Evolutionary conservation across 108 stramenopile genomes (phyloP).

Genomic region (Seminavis robusta): DNA sequence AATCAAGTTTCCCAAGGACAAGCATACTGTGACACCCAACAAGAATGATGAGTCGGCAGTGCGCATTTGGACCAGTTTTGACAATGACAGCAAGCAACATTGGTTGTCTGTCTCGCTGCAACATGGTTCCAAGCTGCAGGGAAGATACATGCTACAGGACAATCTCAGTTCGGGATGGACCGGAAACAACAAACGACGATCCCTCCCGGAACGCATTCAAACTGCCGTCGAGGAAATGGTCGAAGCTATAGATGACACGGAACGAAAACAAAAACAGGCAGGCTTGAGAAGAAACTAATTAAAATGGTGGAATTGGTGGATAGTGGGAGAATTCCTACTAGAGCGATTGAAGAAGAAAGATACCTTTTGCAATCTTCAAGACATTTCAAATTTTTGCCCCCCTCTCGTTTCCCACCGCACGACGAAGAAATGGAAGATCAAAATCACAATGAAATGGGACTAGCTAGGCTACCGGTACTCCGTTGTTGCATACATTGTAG

Average conservation of each 20-base stretch:
- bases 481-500: no score
- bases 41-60: not conserved
- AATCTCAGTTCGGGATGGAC: slow-evolving; percentile 69
- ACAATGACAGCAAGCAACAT: slow-evolving; percentile 64
- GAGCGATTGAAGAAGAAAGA: no score
- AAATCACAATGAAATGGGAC: no score
- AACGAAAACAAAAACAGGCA: not conserved
- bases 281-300: not conserved
- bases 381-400: no score
- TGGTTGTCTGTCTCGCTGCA: slow-evolving; percentile 49
- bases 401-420: no score
- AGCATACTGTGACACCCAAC: not conserved
- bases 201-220: slow-evolving; percentile 53
- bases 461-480: no score
- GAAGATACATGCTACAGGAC: slow-evolving; percentile 70
- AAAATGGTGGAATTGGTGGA: no score
- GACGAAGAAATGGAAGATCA: no score
- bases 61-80: slow-evolving; percentile 61
- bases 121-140: slow-evolving; percentile 5
- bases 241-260: slow-evolving; percentile 37
- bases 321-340: no score
- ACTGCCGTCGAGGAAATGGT: slow-evolving; percentile 72
- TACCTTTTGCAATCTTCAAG: no score
- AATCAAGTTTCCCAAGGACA: slow-evolving; percentile 33
- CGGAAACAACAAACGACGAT: slow-evolving; percentile 22